These are phyloP conservation scores for Cicer yamashitae DNA, from an alignment of 306 rosid genomes.

Conservation along the genomic window DNA sequence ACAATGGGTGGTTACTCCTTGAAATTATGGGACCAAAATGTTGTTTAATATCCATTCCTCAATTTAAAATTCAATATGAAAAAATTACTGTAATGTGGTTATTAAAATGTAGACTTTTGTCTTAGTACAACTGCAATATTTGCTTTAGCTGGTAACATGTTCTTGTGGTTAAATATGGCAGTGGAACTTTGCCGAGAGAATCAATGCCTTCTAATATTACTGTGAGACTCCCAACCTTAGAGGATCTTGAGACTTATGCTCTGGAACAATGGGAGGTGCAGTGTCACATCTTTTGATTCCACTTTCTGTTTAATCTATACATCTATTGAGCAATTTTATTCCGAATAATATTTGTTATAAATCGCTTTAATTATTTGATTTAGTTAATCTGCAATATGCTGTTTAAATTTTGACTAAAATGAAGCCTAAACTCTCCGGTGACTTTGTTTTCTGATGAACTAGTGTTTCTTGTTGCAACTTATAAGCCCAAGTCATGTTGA, in stretches of 20 bases:
- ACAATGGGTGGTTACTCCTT: constrained; percentile 29
- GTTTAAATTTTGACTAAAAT: constrained; percentile 47
- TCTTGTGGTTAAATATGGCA: constrained; percentile 53
- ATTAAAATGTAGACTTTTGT: constrained; percentile 32
- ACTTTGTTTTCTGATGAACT: constrained; percentile 59
- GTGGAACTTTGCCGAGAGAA: constrained; percentile 95
- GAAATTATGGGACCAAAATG: constrained; percentile 33
- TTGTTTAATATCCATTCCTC: constrained; percentile 34
- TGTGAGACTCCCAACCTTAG: constrained; percentile 83
- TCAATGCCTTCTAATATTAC: constrained; percentile 87
- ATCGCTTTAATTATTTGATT: constrained; percentile 21
- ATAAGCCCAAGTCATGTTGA: constrained; percentile 82
- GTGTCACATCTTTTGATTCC: constrained; percentile 38
- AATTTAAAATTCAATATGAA: constrained; percentile 33
- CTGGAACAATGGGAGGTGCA: constrained; percentile 89
- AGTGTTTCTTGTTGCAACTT: constrained; percentile 96
- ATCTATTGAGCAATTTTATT: constrained; percentile 31
- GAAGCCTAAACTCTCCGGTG: constrained; percentile 43
- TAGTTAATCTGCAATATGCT: constrained; percentile 29
- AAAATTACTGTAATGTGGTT: not conserved
- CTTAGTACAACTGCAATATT: constrained; percentile 35
- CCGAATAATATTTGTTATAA: constrained; percentile 8
- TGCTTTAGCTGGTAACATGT: constrained; percentile 47
- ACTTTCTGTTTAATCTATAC: constrained; percentile 14
- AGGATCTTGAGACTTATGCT: constrained; percentile 86